A percentile compares a stretch with the other conserved stretches of the same genome.
Conservation (phyloP, 139 green algal genomes). For the Chlorella sp. region DNA sequence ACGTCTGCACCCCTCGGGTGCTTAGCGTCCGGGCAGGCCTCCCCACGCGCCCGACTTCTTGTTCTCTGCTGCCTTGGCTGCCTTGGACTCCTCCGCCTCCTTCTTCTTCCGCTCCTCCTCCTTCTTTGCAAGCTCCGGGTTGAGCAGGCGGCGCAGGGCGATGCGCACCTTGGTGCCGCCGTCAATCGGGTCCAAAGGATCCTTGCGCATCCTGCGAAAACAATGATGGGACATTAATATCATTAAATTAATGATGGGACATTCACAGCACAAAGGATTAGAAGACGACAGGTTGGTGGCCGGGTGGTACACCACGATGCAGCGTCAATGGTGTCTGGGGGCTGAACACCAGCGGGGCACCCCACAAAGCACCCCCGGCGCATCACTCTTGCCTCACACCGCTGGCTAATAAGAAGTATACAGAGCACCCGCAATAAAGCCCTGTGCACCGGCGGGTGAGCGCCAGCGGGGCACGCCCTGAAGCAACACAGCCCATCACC, state of each 20-base stretch:
- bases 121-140: conserved; percentile 23
- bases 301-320: neutral
- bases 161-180: conserved; percentile 83
- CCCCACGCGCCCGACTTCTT: conserved; percentile 52
- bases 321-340: neutral
- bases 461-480: no score
- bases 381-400: no score
- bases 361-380: neutral
- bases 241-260: no score
- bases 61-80: neutral
- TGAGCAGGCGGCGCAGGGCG: conserved; percentile 37
- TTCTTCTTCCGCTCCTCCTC: conserved; percentile 61
- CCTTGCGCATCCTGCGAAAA: conserved; percentile 88
- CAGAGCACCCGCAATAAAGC: no score
- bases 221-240: no score
- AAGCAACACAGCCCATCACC: no score
- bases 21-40: conserved; percentile 44
- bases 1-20: neutral
- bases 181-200: conserved; percentile 92
- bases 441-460: no score
- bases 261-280: no score
- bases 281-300: neutral
- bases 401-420: no score
- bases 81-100: conserved; percentile 32
- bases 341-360: no score